Base-by-base conservation (phyloP, 352 stramenopile species). In the Globisporangium acanthophoron region DNA sequence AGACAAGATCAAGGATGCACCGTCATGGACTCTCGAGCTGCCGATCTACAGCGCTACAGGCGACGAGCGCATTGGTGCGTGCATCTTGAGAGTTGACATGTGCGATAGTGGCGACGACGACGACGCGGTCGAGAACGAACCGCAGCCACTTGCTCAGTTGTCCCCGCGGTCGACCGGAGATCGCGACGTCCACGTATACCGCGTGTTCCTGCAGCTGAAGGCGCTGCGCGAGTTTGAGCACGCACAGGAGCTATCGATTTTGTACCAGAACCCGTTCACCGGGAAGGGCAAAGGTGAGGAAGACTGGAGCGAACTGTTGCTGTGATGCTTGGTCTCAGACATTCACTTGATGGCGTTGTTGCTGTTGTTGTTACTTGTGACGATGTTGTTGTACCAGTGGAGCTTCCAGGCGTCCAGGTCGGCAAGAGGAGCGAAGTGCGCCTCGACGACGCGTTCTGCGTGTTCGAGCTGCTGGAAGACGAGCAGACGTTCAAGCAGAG, bases 211-310 rank as follows among this genome's bases (percentile, higher is more conserved):
- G 33, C 73, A 65, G 37, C 18, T 84, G 3, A 71, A 76, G 54
- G 76, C 71, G 1, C 50, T 81, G 2, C 63, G 61, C 8, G 65
- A 80, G 27, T 53, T 80, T 11, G 45, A 61, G 16, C 45, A 49
- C 1, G 16, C 52, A 8, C 64, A 74, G 12, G 55, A 57, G 24
- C 73, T 74, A 31, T 59, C 56, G 3, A 64, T 84, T 18, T 49
- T 57, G 18, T 84, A 69, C 33, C 52, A 64, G 33, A 71, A 78
- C 33, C 74, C 74, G 43, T 84, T 84, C 51, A 61, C 70, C 29
- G 41, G 61, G 11, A 70, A 56, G n/a, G 57, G 69, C 33, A 54
- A 37, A 61, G 59, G 74, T 84, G 64, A 52, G 67, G 39, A 27
- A 27, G 11, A 58, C 31, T 3, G 7, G 29, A 4, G 16, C 7